phyloP scores from a whole-genome alignment of 163 green algal genomes.

The Scenedesmus sp. region DNA sequence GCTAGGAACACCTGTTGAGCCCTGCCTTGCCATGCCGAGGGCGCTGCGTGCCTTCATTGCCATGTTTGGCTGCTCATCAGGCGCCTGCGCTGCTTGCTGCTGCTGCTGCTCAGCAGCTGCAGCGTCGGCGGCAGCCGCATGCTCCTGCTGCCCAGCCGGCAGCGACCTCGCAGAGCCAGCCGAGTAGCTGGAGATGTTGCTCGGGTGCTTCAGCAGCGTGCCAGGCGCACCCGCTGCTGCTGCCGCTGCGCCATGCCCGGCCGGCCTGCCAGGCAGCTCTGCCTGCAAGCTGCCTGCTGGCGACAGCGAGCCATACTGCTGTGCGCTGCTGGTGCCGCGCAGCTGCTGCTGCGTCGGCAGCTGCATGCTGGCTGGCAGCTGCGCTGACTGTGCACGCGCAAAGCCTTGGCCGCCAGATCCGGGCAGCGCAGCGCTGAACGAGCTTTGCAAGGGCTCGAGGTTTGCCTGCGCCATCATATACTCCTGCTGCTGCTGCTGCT shows the following conservation, averaged over 20 bases:
- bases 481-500: conserved; percentile 13
- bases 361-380: background rate
- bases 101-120: conserved; percentile 18
- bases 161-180: conserved; percentile 10
- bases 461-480: background rate
- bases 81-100: conserved; percentile 1
- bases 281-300: conserved; percentile 8
- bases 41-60: background rate
- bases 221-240: background rate
- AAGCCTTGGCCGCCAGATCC: background rate
- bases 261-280: background rate
- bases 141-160: background rate
- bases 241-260: background rate
- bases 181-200: conserved; percentile 39
- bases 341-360: background rate
- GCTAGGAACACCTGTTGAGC: background rate
- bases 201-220: conserved; percentile 15
- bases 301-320: conserved; percentile 38
- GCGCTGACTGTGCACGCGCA: background rate
- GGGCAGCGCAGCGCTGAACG: background rate
- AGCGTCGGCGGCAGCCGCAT: background rate
- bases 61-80: conserved; percentile 1
- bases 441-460: background rate
- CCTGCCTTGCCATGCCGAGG: background rate
- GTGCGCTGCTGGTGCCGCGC: background rate